phyloP scores from a whole-genome alignment of 1,139 yeast species.

The Pichia sp. region DNA sequence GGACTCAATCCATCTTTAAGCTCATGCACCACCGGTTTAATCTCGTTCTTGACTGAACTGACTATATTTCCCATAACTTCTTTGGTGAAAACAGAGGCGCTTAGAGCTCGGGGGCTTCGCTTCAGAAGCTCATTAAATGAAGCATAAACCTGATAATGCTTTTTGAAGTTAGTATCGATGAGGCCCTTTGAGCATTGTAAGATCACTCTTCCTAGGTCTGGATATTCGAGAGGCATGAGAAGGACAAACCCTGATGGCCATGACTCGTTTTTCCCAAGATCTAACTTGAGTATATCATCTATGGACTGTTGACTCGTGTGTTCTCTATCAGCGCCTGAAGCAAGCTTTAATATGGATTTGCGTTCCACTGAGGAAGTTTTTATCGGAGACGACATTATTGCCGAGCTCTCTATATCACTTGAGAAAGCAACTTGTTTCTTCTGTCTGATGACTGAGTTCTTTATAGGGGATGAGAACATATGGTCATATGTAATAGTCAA shows the following conservation, averaged over 20 bases:
- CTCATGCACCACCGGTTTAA: background rate
- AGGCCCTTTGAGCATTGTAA: conserved; percentile 38
- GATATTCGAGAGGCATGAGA: conserved; percentile 29
- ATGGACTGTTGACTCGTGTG: conserved; percentile 1
- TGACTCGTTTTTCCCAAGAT: conserved; percentile 23
- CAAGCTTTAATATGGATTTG: conserved; percentile 25
- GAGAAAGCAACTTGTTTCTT: conserved; percentile 25
- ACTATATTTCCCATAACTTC: conserved; percentile 5
- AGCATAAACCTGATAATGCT: conserved; percentile 61
- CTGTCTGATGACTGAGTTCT: too few relatives aligned
- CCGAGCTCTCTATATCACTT: conserved; percentile 22
- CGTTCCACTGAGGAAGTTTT: conserved; percentile 23
- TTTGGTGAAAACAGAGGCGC: conserved; percentile 3
- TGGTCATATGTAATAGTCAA: background rate
- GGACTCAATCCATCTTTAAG: conserved; percentile 16
- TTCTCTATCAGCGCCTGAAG: background rate
- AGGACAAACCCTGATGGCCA: conserved; percentile 53
- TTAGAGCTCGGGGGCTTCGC: conserved; percentile 6
- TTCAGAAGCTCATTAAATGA: conserved; percentile 44
- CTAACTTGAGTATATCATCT: conserved; percentile 11
- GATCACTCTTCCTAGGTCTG: conserved; percentile 22
- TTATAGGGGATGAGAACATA: conserved; percentile 14
- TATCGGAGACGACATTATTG: conserved; percentile 22
- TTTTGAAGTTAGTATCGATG: conserved; percentile 29
- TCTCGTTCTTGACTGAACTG: conserved; percentile 8